These are phyloP conservation scores for Podaxis sp. DNA, from an alignment of 768 basidiomycete species.

Conservation along the genomic window DNA sequence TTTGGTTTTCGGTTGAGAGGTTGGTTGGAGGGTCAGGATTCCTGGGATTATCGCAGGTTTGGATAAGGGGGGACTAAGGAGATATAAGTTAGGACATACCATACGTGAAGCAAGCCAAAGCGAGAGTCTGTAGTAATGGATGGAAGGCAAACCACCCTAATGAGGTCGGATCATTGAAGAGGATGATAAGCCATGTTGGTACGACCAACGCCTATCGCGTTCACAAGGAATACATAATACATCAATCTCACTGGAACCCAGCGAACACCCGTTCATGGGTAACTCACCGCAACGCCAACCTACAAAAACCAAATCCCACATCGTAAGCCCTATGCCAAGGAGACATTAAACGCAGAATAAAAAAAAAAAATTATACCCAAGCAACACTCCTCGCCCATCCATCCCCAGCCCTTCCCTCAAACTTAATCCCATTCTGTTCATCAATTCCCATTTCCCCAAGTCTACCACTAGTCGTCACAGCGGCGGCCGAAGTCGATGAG, in stretches of 20 bases:
- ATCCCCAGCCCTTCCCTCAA: slow-evolving; percentile 39
- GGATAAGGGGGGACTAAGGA: not conserved
- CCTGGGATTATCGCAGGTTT: slow-evolving; percentile 35
- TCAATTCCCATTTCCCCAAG: not conserved
- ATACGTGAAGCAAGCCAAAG: slow-evolving; percentile 55
- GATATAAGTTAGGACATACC: slow-evolving; percentile 38
- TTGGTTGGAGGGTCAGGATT: slow-evolving; percentile 74
- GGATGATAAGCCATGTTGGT: slow-evolving; percentile 44
- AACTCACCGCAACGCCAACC: slow-evolving; percentile 7
- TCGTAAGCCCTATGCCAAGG: not conserved
- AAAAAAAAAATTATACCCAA: slow-evolving; percentile 31
- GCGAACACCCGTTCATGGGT: not conserved
- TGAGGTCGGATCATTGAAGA: slow-evolving; percentile 41
- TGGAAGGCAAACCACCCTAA: slow-evolving; percentile 68
- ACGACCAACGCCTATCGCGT: slow-evolving; percentile 35
- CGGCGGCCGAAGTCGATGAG: not conserved
- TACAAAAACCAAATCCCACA: not conserved
- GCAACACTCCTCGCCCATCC: slow-evolving; percentile 28
- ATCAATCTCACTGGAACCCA: not conserved
- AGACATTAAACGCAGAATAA: not conserved
- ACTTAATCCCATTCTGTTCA: slow-evolving; percentile 19
- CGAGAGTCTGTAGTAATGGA: slow-evolving; percentile 59
- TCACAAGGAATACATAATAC: not conserved
- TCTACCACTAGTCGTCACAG: not conserved
- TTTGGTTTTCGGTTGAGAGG: slow-evolving; percentile 63